Evolutionary conservation across 805 yeast genomes (phyloP).

Genomic region (Yamadazyma nakazawae): DNA sequence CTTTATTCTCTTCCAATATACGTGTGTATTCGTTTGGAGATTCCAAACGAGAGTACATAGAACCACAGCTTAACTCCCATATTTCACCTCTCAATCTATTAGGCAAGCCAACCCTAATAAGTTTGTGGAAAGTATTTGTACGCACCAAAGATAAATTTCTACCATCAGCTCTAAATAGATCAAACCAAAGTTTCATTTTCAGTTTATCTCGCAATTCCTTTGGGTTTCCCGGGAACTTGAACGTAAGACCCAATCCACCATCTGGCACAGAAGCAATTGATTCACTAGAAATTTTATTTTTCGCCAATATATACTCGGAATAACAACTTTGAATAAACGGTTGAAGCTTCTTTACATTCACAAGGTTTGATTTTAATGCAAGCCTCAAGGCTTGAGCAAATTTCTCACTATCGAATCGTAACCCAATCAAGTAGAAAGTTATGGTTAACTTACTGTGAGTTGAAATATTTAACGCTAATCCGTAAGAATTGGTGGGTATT

Average conservation of each 20-base stretch:
- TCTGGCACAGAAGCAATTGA: conserved; percentile 53
- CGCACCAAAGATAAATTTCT: conserved; percentile 73
- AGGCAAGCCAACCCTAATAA: conserved; percentile 91
- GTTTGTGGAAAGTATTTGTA: conserved; percentile 74
- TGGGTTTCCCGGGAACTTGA: conserved; percentile 88
- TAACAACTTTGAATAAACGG: conserved; percentile 70
- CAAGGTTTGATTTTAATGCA: conserved; percentile 58
- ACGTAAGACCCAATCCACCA: conserved; percentile 84
- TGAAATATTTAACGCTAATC: conserved; percentile 71
- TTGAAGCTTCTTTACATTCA: conserved; percentile 57
- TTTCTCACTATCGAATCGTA: conserved; percentile 72
- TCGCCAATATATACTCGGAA: conserved; percentile 76
- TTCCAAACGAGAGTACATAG: conserved; percentile 68
- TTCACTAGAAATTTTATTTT: conserved; percentile 47
- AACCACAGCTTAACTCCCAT: conserved; percentile 92
- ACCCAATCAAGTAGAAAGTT: conserved; percentile 72
- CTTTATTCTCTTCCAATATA: conserved; percentile 58
- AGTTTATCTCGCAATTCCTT: conserved; percentile 72
- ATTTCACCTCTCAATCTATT: conserved; percentile 91
- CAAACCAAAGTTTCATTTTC: conserved; percentile 91
- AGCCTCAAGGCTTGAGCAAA: conserved; percentile 70
- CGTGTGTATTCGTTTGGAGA: conserved; percentile 57
- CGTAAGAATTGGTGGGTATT: conserved; percentile 69
- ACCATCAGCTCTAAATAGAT: conserved; percentile 80
- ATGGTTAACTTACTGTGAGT: conserved; percentile 64